Conservation (phyloP, 345 rosid species). For the Mallotus nudiflorus region DNA sequence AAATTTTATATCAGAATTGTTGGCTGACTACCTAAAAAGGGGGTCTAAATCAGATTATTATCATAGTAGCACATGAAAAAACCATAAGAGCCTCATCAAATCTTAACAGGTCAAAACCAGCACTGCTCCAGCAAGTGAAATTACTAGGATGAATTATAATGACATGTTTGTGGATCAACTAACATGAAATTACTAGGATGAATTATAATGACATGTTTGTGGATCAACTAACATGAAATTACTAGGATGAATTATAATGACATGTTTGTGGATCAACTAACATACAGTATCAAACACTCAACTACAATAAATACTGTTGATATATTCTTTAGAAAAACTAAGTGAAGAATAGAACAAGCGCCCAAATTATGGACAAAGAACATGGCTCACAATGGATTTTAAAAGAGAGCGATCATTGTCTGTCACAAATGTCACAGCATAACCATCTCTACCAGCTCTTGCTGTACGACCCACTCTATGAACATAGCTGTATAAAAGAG, state of each 20-base stretch:
- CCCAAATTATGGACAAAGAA: conserved; percentile 6
- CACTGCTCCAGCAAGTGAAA: neutral
- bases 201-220: neutral
- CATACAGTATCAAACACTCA: neutral
- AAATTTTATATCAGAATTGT: neutral
- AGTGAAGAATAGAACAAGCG: conserved; percentile 6
- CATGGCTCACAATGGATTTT: conserved; percentile 78
- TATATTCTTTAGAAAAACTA: neutral
- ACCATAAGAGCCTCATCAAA: neutral
- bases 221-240: too few species aligned
- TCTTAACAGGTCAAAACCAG: neutral
- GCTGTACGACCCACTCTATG: conserved; percentile 99
- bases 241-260: neutral
- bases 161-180: neutral
- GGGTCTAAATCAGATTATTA: neutral
- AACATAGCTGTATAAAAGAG: conserved; percentile 61
- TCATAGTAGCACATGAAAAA: neutral
- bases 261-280: neutral
- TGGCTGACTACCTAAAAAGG: neutral
- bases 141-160: neutral
- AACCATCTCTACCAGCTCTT: conserved; percentile 98
- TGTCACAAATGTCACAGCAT: conserved; percentile 90
- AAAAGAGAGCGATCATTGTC: conserved; percentile 89
- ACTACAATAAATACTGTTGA: neutral
- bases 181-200: neutral